Evolutionary conservation across 129 eudicot genomes (phyloP).

Genomic region (Pulicaria dysenterica): DNA sequence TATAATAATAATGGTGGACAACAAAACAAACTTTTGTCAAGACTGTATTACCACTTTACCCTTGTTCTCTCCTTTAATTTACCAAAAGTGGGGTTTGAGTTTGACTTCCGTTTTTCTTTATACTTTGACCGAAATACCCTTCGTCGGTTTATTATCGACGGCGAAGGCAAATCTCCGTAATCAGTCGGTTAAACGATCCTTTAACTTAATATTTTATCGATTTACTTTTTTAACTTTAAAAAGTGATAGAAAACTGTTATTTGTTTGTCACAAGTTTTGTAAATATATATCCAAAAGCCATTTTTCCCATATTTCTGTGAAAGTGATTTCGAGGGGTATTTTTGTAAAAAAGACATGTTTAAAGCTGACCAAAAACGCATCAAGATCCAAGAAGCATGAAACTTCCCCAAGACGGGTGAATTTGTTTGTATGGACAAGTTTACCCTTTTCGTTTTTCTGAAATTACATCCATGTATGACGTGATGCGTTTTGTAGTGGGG

Average conservation of each 20-base stretch:
- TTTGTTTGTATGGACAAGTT: constrained; percentile 8
- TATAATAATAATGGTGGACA: too few relatives aligned
- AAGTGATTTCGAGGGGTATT: constrained; percentile 24
- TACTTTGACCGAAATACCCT: constrained; percentile 21
- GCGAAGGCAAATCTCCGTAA: neutral
- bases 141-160: constrained; percentile 19
- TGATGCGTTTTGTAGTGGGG: constrained; percentile 11
- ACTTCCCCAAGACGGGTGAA: constrained; percentile 16
- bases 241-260: too few relatives aligned
- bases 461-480: neutral
- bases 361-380: constrained; percentile 18
- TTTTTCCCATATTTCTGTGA: constrained; percentile 15
- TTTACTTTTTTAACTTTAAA: too few relatives aligned
- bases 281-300: neutral
- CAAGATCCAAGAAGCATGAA: constrained; percentile 27
- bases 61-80: neutral
- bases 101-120: neutral
- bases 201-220: too few relatives aligned
- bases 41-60: constrained; percentile 22
- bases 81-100: constrained; percentile 20
- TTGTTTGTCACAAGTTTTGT: too few relatives aligned
- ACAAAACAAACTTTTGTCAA: neutral
- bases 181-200: neutral
- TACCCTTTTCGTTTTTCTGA: constrained; percentile 21
- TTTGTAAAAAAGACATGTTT: neutral